Evolutionary conservation across 257 asterid genomes (phyloP).

Genomic region (Fraxinus pennsylvanica): DNA sequence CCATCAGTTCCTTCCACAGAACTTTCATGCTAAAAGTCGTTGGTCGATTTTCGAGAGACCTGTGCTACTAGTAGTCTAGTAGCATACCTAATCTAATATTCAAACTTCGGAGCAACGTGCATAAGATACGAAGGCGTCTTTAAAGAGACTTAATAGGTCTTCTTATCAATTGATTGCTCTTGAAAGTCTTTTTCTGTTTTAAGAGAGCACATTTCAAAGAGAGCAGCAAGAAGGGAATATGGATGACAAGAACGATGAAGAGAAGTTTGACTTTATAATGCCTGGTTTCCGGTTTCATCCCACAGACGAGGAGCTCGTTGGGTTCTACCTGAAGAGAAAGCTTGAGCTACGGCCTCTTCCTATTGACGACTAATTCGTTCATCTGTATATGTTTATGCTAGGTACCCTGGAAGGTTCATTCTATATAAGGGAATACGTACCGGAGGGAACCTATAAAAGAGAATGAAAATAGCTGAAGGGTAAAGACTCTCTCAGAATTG

Average conservation of each 20-base stretch:
- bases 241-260: slow-evolving; percentile 50
- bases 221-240: slow-evolving; percentile 16
- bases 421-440: too few species aligned
- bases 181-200: background rate
- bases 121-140: background rate
- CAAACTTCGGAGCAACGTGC: too few species aligned
- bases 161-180: background rate
- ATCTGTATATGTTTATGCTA: too few species aligned
- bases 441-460: too few species aligned
- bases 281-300: slow-evolving; percentile 94
- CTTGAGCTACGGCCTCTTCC: slow-evolving; percentile 64
- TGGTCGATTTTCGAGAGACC: background rate
- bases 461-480: too few species aligned
- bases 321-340: slow-evolving; percentile 65
- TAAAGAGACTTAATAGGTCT: background rate
- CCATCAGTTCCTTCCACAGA: background rate
- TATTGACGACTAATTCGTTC: too few species aligned
- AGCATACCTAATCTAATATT: background rate
- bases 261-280: slow-evolving; percentile 70
- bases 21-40: background rate
- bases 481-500: too few species aligned
- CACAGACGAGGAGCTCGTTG: slow-evolving; percentile 83
- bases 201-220: background rate
- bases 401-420: too few species aligned
- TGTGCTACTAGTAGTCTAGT: background rate